Conservation (phyloP, 306 rosid genomes). For the Vigna reflexopilosa region DNA sequence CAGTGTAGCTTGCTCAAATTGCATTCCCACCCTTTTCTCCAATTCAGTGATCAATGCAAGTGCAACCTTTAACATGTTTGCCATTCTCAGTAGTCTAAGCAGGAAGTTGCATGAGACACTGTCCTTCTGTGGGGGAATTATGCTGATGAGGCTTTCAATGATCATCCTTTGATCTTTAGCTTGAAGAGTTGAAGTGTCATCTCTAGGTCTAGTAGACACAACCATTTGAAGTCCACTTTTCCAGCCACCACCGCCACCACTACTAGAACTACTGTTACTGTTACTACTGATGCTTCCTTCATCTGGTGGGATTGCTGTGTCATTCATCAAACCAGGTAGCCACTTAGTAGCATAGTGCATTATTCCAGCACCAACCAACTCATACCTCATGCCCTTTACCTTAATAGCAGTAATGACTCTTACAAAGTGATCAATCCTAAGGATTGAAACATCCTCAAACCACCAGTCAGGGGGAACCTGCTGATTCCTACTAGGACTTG, state of each 20-base stretch:
- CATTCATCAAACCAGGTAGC: slow-evolving; percentile 75
- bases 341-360: slow-evolving; percentile 85
- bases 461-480: slow-evolving; percentile 97
- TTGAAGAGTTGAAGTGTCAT: slow-evolving; percentile 63
- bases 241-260: slow-evolving; percentile 59
- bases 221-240: slow-evolving; percentile 81
- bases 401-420: slow-evolving; percentile 93
- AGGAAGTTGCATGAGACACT: slow-evolving; percentile 93
- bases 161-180: slow-evolving; percentile 90
- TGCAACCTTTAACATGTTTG: slow-evolving; percentile 88
- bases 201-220: slow-evolving; percentile 66
- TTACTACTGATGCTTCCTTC: slow-evolving; percentile 66
- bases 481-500: slow-evolving; percentile 79
- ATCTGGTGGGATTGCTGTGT: slow-evolving; percentile 50
- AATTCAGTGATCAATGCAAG: slow-evolving; percentile 87
- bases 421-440: slow-evolving; percentile 96
- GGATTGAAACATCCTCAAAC: slow-evolving; percentile 94
- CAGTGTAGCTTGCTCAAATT: slow-evolving; percentile 90
- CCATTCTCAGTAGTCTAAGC: slow-evolving; percentile 84
- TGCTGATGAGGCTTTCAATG: slow-evolving; percentile 93
- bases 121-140: slow-evolving; percentile 94
- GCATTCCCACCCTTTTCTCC: slow-evolving; percentile 98
- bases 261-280: slow-evolving; percentile 50
- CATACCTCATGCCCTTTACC: slow-evolving; percentile 94
- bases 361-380: slow-evolving; percentile 81